Conservation (phyloP, 176 grass and related monocot genomes). For the Carex cristatella region DNA sequence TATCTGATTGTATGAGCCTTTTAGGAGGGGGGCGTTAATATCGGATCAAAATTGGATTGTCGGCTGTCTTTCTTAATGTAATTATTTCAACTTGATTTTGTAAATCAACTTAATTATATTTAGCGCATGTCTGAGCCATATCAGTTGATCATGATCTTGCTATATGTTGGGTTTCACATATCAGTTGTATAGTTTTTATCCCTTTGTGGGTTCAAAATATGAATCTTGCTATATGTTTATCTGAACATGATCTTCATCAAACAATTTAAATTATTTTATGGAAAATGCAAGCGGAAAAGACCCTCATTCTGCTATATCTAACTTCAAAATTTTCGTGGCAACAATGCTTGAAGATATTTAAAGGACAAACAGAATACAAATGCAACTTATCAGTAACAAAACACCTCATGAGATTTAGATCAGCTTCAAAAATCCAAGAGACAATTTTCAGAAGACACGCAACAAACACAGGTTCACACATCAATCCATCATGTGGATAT, state of each 20-base stretch:
- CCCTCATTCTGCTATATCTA: not conserved
- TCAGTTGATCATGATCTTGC: not conserved
- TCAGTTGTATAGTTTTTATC: too few relatives aligned
- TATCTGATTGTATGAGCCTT: not conserved
- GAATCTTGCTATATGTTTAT: too few relatives aligned
- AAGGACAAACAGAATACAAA: not conserved
- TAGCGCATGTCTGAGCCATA: not conserved
- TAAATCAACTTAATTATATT: not conserved
- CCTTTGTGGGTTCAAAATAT: too few relatives aligned
- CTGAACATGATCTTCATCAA: too few relatives aligned
- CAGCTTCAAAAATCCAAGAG: not conserved
- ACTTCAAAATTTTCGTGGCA: not conserved
- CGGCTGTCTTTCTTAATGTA: not conserved
- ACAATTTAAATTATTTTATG: too few relatives aligned
- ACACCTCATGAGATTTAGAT: not conserved
- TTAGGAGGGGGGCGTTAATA: not conserved
- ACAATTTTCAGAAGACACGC: not conserved
- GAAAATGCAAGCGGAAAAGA: too few relatives aligned
- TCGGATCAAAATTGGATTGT: not conserved
- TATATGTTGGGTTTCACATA: not conserved
- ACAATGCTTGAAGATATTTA: not conserved
- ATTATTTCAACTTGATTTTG: not conserved
- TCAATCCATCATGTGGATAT: not conserved
- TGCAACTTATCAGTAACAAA: not conserved
- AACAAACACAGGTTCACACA: not conserved